phyloP scores from a whole-genome alignment of 768 basidiomycete genomes.

The Termitomyces sp. region DNA sequence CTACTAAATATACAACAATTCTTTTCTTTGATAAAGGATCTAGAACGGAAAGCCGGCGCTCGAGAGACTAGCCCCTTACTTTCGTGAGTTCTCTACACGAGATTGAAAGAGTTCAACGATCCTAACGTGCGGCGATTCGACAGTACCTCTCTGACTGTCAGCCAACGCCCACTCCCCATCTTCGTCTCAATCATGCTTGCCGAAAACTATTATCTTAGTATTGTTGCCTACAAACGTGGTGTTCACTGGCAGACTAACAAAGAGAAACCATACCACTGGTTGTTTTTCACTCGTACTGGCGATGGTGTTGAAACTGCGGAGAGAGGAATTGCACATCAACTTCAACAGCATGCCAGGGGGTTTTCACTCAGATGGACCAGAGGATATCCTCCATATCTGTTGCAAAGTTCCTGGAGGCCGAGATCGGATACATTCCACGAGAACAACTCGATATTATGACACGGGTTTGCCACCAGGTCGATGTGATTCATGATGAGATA shows the following conservation, averaged over 20 bases:
- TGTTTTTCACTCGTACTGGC: neutral
- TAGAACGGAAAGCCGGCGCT: no score
- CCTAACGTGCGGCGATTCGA: neutral
- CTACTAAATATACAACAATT: no score
- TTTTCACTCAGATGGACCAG: neutral
- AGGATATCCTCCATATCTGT: neutral
- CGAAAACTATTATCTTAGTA: neutral
- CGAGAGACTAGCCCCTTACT: no score
- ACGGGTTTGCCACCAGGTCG: neutral
- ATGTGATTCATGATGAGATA: neutral
- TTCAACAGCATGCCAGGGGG: neutral
- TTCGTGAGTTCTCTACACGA: no score
- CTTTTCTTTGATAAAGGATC: no score
- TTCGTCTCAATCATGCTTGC: neutral
- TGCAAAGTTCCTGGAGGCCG: neutral
- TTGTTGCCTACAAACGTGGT: neutral
- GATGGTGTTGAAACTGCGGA: neutral
- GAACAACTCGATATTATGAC: neutral
- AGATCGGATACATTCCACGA: neutral
- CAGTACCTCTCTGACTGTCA: neutral
- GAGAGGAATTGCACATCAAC: neutral
- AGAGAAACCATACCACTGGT: slow-evolving; percentile 4
- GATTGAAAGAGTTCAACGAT: no score
- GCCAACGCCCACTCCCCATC: neutral
- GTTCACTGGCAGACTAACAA: slow-evolving; percentile 1